Evolutionary conservation across 1,284 basidiomycete genomes (phyloP), one percentile per base, ranked within the genome.

Genomic region (Leccinum angustisporum): DNA sequence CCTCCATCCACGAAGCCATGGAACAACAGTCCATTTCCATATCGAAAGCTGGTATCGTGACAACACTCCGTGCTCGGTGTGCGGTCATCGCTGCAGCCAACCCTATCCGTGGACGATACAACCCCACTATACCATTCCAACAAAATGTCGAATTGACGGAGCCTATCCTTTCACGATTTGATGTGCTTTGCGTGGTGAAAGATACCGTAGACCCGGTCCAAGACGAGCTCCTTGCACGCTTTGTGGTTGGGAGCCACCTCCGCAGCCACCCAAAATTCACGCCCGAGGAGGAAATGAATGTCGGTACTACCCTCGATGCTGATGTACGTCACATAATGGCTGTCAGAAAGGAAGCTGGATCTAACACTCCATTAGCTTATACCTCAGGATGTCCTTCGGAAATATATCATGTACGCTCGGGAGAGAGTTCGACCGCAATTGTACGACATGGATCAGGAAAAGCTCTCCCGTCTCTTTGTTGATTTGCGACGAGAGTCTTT

Each of bases 21-120:
- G 97, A 99, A 76, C 97, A 99, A 78, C 97, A 99, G 75, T 92
- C 92, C n/a, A 99, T 99, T 69, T 98, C 97, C 1, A 98, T 99
- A 68, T 96, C 95, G 48, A 99, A 99, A 75, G 97, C 97, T 3
- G 97, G 97, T 62, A 99, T 99, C 69, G 92, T 99, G 58, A 98
- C 97, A 10, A 93, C 93, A 11, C 83, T 99, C 25, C 96, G 98
- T 78, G 97, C 97, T 18, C 90, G 97, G 38, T 99, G 97, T 76
- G 95, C 97, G 5, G 95, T 99, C 75, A 86, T 99, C 62, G 97
- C 97, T 14, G 97, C 97, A 0, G 97, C 97, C 59, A 99, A 99
- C 80, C 97, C 97, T 16, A 91, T 98, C 68, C 87, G 97, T 48
- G 97, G 95, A 40, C 84, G 95, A 61, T 98, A 98, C 79, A 97